Evolutionary conservation across 2,329 filamentous ascomycete genomes (phyloP), one percentile per base, ranked within the genome.

Genomic region (Colletotrichum sp.): DNA sequence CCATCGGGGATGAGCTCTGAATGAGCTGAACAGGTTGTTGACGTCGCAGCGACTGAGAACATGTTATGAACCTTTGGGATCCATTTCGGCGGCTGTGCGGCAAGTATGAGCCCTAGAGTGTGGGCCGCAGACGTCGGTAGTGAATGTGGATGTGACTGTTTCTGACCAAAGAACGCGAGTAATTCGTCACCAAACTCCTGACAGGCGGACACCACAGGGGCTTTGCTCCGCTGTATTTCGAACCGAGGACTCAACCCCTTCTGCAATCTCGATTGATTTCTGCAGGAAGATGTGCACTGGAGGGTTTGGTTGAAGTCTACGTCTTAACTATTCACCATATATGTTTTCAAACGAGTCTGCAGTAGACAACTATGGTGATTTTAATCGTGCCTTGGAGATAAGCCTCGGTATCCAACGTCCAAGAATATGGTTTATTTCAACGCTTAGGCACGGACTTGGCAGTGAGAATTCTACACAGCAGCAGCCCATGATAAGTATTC

Each of bases 1-100:
- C 74, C 70, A 76, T 76, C 74, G 74, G 74, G 74, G 74, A 76
- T 74, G 30, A 69, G 70, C 74, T 73, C 74, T 8, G 18, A 8
- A 2, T 4, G 74, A 76, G 64, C 74, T 30, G 64, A 8, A 59
- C 60, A 62, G 64, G 18, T 16, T 39, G 16, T 60, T 55, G 74
- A 60, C 69, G 74, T 18, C 16, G 4, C 15, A 34, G 10, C 8
- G 8, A n/a, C 34, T 3, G 24, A 10, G 4, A 8, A 2, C 21
- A 8, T 0, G 0, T 2, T 66, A 76, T 76, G 10, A 62, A 34
- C 4, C 34, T 32, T 15, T 2, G 4, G n/a, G 12, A 21, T n/a
- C 26, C 30, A 34, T 26, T 57, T 36, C 2, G 52, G 16, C 16
- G 32, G 67, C 18, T 69, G 67, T 69, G 67, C 34, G 52, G 67